Evolutionary conservation across 1,284 basidiomycete species (phyloP).

Genomic region (Ceratobasidium sp.): DNA sequence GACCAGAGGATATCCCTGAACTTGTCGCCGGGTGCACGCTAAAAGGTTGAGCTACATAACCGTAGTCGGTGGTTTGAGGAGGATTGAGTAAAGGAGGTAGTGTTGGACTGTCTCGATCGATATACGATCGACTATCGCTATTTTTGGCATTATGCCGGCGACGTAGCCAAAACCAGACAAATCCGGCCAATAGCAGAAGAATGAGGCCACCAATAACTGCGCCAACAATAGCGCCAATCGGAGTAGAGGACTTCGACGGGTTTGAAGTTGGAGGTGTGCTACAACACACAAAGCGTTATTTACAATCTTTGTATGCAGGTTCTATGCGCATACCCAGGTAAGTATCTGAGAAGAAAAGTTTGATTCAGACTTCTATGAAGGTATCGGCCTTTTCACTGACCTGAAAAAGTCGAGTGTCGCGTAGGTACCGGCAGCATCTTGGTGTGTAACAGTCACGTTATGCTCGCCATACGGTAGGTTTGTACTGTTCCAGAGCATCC

Average conservation of each 20-base stretch:
- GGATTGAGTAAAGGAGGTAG: not conserved
- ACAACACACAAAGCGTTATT: no score
- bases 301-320: no score
- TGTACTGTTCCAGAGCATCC: slow-evolving; percentile 14
- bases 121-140: not conserved
- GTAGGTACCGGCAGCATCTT: not conserved
- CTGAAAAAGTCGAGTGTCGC: slow-evolving; percentile 30
- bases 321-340: slow-evolving; percentile 9
- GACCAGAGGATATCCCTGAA: not conserved
- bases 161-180: not conserved
- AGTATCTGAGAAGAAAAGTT: not conserved
- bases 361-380: no score
- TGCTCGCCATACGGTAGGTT: slow-evolving; percentile 16
- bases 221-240: slow-evolving; percentile 9
- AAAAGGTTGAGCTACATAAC: slow-evolving; percentile 9
- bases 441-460: not conserved
- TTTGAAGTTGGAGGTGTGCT: not conserved
- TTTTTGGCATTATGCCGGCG: not conserved
- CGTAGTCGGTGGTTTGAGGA: not conserved
- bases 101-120: not conserved
- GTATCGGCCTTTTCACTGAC: not conserved
- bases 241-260: not conserved
- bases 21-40: not conserved
- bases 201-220: not conserved
- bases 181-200: not conserved